phyloP scores from a whole-genome alignment of 306 rosid genomes.

The Abrus precatorius region DNA sequence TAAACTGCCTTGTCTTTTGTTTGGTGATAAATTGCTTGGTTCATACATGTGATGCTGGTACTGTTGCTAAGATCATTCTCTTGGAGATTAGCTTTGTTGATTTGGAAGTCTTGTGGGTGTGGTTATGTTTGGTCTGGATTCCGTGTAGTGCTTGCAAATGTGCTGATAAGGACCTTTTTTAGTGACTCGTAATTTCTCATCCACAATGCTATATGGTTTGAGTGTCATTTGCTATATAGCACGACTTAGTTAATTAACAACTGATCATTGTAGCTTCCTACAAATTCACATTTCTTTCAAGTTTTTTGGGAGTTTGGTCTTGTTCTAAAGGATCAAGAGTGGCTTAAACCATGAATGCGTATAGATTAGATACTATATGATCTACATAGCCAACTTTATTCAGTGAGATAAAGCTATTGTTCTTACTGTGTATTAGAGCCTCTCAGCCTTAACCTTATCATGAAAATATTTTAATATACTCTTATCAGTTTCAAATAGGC shows the following conservation, averaged over 20 bases:
- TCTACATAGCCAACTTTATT: too few species aligned
- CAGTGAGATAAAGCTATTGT: too few species aligned
- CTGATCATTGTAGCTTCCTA: neutral
- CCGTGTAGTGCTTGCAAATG: too few species aligned
- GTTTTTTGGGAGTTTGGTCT: neutral
- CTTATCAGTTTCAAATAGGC: constrained; percentile 15
- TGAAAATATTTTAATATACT: neutral
- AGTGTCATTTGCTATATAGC: neutral
- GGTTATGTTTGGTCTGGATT: too few species aligned
- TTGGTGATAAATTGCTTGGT: neutral
- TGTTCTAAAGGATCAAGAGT: constrained; percentile 2
- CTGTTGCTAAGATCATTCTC: neutral
- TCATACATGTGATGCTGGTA: constrained; percentile 19
- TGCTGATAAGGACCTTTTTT: neutral
- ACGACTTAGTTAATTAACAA: constrained; percentile 26
- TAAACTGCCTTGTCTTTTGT: constrained; percentile 36
- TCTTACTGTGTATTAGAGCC: constrained; percentile 3
- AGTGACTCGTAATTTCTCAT: neutral
- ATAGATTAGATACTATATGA: constrained; percentile 20
- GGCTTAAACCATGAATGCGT: constrained; percentile 32
- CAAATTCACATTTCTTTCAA: constrained; percentile 1
- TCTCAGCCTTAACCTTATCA: constrained; percentile 16
- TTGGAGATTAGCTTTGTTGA: too few species aligned
- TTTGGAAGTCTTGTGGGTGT: too few species aligned
- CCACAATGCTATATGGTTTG: constrained; percentile 13